Percentiles rank a stretch among this genome's conserved stretches.
Evolutionary conservation across 345 rosid species (phyloP).

Genomic region (Garcia nutans): DNA sequence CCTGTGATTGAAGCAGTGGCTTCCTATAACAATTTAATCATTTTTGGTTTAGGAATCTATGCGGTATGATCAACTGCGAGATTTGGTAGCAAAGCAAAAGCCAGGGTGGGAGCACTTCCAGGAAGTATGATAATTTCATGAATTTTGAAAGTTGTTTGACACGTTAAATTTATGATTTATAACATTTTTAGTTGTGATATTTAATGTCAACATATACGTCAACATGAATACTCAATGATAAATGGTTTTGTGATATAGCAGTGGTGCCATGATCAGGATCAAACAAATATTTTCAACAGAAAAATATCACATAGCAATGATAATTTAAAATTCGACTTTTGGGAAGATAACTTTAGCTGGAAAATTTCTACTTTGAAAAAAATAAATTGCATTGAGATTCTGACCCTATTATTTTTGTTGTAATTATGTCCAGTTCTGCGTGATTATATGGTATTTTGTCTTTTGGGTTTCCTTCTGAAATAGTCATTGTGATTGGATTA

Average conservation of each 20-base stretch:
- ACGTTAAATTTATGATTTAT: neutral
- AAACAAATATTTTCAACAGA: too few species aligned
- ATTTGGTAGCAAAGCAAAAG: conserved; percentile 68
- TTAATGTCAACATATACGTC: neutral
- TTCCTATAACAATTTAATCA: conserved; percentile 19
- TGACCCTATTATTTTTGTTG: too few species aligned
- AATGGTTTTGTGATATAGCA: neutral
- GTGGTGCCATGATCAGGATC: neutral
- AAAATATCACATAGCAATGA: too few species aligned
- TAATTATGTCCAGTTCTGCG: too few species aligned
- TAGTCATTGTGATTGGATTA: too few species aligned
- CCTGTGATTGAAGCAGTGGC: neutral
- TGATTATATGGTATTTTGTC: too few species aligned
- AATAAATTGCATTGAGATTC: too few species aligned
- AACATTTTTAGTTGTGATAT: neutral
- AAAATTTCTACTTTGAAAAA: too few species aligned
- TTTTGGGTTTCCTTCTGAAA: too few species aligned
- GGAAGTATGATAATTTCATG: conserved; percentile 53
- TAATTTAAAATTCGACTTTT: too few species aligned
- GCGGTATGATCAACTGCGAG: conserved; percentile 86
- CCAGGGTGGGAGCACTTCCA: conserved; percentile 97
- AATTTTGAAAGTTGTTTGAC: neutral
- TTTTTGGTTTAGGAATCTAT: conserved; percentile 61
- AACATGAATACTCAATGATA: neutral
- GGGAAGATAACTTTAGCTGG: too few species aligned